phyloP scores from a whole-genome alignment of 176 grass and related monocot genomes.

The Juncus effusus region DNA sequence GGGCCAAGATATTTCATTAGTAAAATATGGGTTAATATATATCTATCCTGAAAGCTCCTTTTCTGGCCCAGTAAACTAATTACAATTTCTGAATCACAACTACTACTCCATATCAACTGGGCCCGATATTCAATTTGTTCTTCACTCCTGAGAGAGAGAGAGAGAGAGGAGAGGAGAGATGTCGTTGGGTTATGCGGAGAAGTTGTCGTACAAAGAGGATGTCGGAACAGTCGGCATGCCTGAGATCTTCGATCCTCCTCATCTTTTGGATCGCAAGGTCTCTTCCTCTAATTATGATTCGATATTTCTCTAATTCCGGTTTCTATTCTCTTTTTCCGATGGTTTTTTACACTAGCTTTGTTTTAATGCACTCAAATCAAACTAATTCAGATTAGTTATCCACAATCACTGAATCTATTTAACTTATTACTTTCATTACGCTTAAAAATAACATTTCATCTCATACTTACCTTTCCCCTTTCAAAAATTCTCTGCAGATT shows the following conservation, averaged over 20 bases:
- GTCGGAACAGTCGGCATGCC: conserved; percentile 83
- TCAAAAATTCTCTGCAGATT: conserved; percentile 52
- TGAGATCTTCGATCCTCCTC: conserved; percentile 72
- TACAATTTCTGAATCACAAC: too few relatives aligned
- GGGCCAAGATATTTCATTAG: too few relatives aligned
- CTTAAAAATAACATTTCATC: too few relatives aligned
- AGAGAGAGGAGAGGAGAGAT: conserved; percentile 25
- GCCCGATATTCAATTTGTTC: too few relatives aligned
- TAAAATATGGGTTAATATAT: too few relatives aligned
- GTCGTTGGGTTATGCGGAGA: conserved; percentile 91
- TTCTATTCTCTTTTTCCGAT: background rate
- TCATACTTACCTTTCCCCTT: background rate
- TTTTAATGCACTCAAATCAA: conserved; percentile 17
- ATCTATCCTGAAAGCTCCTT: too few relatives aligned
- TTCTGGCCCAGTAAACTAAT: too few relatives aligned
- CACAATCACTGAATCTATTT: background rate
- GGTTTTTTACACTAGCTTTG: conserved; percentile 5
- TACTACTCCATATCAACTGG: too few relatives aligned
- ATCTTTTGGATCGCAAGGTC: conserved; percentile 64
- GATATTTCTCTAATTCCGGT: background rate
- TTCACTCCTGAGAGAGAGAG: background rate
- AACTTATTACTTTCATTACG: conserved; percentile 1
- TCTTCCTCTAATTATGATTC: background rate
- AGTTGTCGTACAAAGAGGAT: conserved; percentile 87
- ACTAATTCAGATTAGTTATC: background rate